Conservation (phyloP, 2,329 filamentous ascomycete species). For the Coniochaeta sp. region DNA sequence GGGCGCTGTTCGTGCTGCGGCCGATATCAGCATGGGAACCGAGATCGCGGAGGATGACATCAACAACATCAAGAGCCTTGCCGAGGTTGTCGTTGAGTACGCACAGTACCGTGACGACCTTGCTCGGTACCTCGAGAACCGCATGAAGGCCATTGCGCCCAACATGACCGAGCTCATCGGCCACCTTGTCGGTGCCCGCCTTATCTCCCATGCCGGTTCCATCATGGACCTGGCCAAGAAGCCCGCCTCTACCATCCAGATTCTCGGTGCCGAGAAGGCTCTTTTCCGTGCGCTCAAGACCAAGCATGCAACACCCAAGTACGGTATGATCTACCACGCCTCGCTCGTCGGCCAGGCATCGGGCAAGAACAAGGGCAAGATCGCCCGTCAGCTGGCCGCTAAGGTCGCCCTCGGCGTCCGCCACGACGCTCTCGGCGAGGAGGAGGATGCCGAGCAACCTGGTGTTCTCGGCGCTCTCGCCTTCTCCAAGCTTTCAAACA, state of each 20-base stretch:
- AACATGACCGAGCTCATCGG: slow-evolving; percentile 92
- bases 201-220: slow-evolving; percentile 92
- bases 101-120: slow-evolving; percentile 86
- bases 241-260: slow-evolving; percentile 93
- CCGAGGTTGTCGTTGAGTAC: slow-evolving; percentile 88
- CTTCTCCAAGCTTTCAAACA: slow-evolving; percentile 68
- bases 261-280: slow-evolving; percentile 96
- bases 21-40: slow-evolving; percentile 97
- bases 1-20: slow-evolving; percentile 81
- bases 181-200: slow-evolving; percentile 85
- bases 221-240: slow-evolving; percentile 93
- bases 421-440: slow-evolving; percentile 81
- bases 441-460: slow-evolving; percentile 74
- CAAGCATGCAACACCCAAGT: slow-evolving; percentile 98
- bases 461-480: slow-evolving; percentile 71
- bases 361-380: slow-evolving; percentile 99
- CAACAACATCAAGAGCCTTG: slow-evolving; percentile 84
- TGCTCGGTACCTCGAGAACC: slow-evolving; percentile 79
- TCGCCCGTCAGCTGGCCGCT: slow-evolving; percentile 89
- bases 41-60: slow-evolving; percentile 92
- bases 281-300: slow-evolving; percentile 98
- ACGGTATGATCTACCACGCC: slow-evolving; percentile 88
- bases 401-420: slow-evolving; percentile 91
- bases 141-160: slow-evolving; percentile 95
- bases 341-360: slow-evolving; percentile 94